Conservation (phyloP, 169 alveolate genomes). For the Cyclospora cayetanensis region DNA sequence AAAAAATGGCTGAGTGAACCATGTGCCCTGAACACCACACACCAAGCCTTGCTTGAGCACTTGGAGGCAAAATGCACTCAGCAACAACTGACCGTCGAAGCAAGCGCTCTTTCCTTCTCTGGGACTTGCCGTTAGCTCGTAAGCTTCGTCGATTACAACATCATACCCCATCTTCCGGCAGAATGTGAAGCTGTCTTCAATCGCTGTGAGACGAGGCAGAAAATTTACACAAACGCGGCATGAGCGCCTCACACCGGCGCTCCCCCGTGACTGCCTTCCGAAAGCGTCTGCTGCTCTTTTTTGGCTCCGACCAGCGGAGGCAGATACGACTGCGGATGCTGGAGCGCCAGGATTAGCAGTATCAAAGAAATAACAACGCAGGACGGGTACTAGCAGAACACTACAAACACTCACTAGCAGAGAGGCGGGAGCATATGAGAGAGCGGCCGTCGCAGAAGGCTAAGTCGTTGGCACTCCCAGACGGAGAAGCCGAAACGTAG, state of each 20-base stretch:
- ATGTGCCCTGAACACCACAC: not conserved
- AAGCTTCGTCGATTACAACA: not conserved
- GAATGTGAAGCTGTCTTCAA: constrained; percentile 30
- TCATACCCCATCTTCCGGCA: constrained; percentile 48
- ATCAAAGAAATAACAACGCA: too few relatives aligned
- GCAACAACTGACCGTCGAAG: constrained; percentile 14
- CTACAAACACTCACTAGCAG: constrained; percentile 46
- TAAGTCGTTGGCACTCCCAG: constrained; percentile 57
- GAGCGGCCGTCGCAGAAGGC: constrained; percentile 42
- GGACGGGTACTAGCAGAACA: too few relatives aligned
- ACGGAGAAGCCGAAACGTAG: constrained; percentile 46
- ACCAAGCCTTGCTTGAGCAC: too few relatives aligned
- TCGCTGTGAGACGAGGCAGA: too few relatives aligned
- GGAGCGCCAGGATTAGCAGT: not conserved
- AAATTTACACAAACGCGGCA: too few relatives aligned
- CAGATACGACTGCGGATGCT: not conserved
- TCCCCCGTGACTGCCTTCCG: too few relatives aligned
- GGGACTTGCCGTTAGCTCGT: not conserved
- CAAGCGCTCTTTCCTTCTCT: not conserved
- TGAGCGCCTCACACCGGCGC: too few relatives aligned
- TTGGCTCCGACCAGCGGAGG: not conserved
- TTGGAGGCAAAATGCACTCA: too few relatives aligned
- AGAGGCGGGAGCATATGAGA: constrained; percentile 53
- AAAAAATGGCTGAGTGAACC: not conserved
- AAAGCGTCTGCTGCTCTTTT: not conserved